Evolutionary conservation across 176 grass and related monocot genomes (phyloP), one percentile per base, ranked within the genome.

Genomic region (Carex cristatella): DNA sequence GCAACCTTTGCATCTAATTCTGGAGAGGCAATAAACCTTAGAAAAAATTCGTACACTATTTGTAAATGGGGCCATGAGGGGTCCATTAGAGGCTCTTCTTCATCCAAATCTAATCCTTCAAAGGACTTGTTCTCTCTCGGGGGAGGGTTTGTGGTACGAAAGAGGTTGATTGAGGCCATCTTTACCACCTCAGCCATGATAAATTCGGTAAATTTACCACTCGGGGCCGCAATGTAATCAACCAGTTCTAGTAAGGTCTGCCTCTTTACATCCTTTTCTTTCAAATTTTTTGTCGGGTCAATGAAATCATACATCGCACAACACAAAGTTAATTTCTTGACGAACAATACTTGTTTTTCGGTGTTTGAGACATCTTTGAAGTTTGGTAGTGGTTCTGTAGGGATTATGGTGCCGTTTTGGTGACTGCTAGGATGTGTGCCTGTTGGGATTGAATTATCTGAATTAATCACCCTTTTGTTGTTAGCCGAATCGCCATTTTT

Each of bases 71-170:
- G 86, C 95, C 95, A 98, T 28, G 92, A 87, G 18, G 95, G 95
- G 49, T 97, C 95, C 95, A 98, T 93, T 83, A 98, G 81, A 67
- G 95, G 95, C 84, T 98, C 95, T 31, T 94, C 95, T 60, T 98
- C 95, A 84, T 98, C 95, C 86, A 98, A 83, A 93, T 98, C 95
- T 59, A 92, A 81, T 35, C 89, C 89, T 86, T 94, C 92, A 1
- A 91, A 81, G 40, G 88, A 85, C 85, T 94, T 98, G 84, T 94
- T 94, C 31, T 98, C 95, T 4, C 89, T 87, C 80, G 86, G 89
- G 2, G 93, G 90, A 55, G 93, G 90, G 79, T 61, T 89, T 16
- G 88, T 85, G 89, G 69, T 89, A 74, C 95, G 86, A 82, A 94
- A 98, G 86, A 98, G 84, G 86, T 98, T 98, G 79, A 89, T 88